phyloP scores from a whole-genome alignment of 495 filamentous ascomycete species.

The Neurospora sp. region DNA sequence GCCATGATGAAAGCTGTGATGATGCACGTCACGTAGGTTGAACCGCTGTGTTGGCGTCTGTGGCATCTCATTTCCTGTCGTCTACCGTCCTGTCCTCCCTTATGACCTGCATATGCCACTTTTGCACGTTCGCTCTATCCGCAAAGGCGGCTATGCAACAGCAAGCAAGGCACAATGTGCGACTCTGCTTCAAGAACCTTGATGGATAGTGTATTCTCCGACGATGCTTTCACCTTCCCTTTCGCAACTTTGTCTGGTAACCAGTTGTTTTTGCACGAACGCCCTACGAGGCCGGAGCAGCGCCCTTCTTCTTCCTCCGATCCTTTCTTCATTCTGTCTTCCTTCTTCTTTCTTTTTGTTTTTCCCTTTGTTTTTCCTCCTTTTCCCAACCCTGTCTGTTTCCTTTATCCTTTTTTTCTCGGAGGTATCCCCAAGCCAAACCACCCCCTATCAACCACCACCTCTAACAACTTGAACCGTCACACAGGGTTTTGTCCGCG shows the following conservation, averaged over 20 bases:
- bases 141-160: neutral
- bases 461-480: too few relatives aligned
- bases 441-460: too few relatives aligned
- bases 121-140: neutral
- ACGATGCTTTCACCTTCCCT: neutral
- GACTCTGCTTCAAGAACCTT: neutral
- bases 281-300: neutral
- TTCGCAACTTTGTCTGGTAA: neutral
- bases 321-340: neutral
- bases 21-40: neutral
- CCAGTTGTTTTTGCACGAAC: neutral
- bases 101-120: neutral
- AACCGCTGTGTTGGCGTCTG: neutral
- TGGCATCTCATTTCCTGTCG: neutral
- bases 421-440: too few relatives aligned
- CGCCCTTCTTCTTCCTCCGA: neutral
- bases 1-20: neutral
- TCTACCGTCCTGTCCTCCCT: neutral
- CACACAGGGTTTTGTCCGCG: slow-evolving; percentile 36
- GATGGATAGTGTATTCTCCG: neutral
- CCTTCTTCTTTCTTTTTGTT: neutral
- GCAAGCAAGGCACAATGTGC: neutral
- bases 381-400: neutral
- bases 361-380: neutral
- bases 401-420: too few relatives aligned